Conservation (phyloP, 768 basidiomycete species). For the Leccinellum rugosiceps region DNA sequence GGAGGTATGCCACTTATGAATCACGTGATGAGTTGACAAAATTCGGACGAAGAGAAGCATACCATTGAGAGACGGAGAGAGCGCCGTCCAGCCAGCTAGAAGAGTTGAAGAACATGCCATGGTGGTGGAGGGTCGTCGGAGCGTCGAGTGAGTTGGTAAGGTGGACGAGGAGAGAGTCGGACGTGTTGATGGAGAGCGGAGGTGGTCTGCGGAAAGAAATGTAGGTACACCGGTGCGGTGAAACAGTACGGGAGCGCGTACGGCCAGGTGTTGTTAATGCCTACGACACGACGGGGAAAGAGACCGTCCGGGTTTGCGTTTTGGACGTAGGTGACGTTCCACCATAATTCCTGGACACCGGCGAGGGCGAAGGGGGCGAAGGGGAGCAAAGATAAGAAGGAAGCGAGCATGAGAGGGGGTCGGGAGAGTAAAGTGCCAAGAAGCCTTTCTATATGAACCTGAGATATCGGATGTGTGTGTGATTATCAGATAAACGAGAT, state of each 20-base stretch:
- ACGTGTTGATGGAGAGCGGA: conserved; percentile 65
- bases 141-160: conserved; percentile 66
- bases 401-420: background rate
- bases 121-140: conserved; percentile 79
- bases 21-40: background rate
- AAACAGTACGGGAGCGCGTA: conserved; percentile 38
- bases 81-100: conserved; percentile 91
- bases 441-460: background rate
- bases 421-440: background rate
- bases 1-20: conserved; percentile 69
- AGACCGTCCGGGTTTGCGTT: conserved; percentile 84
- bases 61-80: conserved; percentile 80
- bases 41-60: background rate
- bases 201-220: conserved; percentile 59
- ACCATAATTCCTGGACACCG: conserved; percentile 76
- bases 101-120: conserved; percentile 93
- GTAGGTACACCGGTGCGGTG: background rate
- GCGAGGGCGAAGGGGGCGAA: conserved; percentile 44
- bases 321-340: conserved; percentile 86
- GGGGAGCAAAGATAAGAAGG: conserved; percentile 14
- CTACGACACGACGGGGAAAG: conserved; percentile 70
- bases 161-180: conserved; percentile 77
- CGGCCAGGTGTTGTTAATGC: conserved; percentile 95
- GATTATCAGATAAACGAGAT: conserved; percentile 8
- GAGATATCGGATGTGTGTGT: background rate